Base-by-base conservation (phyloP, 2,329 filamentous ascomycete species). In the Fusarium subglutinans region DNA sequence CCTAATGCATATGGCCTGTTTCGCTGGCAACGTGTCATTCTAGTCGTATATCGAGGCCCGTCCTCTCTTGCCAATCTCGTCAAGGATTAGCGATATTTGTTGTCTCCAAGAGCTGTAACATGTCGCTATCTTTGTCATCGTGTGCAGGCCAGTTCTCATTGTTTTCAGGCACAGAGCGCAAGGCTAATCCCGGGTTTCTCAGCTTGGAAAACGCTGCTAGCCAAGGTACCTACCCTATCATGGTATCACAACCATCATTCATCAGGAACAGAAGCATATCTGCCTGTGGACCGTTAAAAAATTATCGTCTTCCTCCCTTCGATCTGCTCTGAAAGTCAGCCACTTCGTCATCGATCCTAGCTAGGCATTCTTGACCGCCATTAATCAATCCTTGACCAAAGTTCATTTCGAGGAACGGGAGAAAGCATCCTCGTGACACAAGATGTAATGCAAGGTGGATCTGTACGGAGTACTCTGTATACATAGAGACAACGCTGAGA, bases 361-460 rank as follows among this genome's bases (percentile, higher is more conserved):
- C 20, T 18, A 48, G 35, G 33, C n/a, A 59, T 53, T 44, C 64
- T 58, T 74, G 67, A 74, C 72, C 71, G 72, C 72, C 63, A 72
- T 69, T 65, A 51, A 65, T 45, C 22, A 47, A 65, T 45, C 28
- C 50, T 33, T 41, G 51, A n/a, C n/a, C 44, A 57, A 38, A 38
- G 30, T 50, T 45, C 44, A 55, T 59, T 44, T 74, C 63, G 24
- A 37, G 24, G 14, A 55, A 28, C 10, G 51, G 50, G 40, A 38
- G 40, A 47, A 63, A 28, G 11, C 38, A 40, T 41, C 60, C 53
- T 64, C 41, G 47, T 59, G 35, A 58, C 43, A 54, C 40, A 41
- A 14, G 35, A 62, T 43, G 47, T 47, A 56, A 74, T 56, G 41
- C 61, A 67, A 56, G 57, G 51, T 41, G 24, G 33, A 41, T 43